Evolutionary conservation across 75 land plant genomes (phyloP).

Genomic region (Isoetes taiwanensis): DNA sequence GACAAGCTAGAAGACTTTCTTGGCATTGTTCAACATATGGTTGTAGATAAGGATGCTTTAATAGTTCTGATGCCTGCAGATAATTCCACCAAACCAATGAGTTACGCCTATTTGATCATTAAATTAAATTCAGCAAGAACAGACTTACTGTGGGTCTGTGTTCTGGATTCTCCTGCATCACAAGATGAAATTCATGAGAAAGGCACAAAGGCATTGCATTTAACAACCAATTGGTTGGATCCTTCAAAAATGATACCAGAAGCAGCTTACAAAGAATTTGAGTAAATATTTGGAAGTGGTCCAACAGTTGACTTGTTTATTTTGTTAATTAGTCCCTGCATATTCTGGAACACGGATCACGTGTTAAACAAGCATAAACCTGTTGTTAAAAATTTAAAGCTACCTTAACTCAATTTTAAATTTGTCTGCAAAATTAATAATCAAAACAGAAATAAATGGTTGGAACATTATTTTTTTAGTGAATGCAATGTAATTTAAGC

Average conservation of each 20-base stretch:
- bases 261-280: conserved; percentile 50
- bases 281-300: conserved; percentile 58
- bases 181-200: neutral
- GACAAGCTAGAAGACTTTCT: conserved; percentile 11
- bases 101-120: too few relatives aligned
- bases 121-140: too few relatives aligned
- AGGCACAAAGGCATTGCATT: neutral
- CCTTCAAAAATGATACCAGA: conserved; percentile 6
- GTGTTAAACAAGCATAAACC: too few relatives aligned
- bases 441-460: too few relatives aligned
- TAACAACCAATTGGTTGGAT: neutral
- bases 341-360: conserved; percentile 38
- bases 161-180: conserved; percentile 95
- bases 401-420: too few relatives aligned
- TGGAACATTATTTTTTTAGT: too few relatives aligned
- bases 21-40: conserved; percentile 37
- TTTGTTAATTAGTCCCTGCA: conserved; percentile 67
- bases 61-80: conserved; percentile 42
- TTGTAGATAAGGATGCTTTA: conserved; percentile 33
- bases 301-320: conserved; percentile 69
- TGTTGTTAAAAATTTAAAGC: too few relatives aligned
- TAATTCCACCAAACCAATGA: too few relatives aligned
- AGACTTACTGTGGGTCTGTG: conserved; percentile 77
- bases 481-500: too few relatives aligned
- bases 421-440: too few relatives aligned